Base-by-base conservation (phyloP, 148 eudicot species). In the Mesembryanthemum crystallinum region DNA sequence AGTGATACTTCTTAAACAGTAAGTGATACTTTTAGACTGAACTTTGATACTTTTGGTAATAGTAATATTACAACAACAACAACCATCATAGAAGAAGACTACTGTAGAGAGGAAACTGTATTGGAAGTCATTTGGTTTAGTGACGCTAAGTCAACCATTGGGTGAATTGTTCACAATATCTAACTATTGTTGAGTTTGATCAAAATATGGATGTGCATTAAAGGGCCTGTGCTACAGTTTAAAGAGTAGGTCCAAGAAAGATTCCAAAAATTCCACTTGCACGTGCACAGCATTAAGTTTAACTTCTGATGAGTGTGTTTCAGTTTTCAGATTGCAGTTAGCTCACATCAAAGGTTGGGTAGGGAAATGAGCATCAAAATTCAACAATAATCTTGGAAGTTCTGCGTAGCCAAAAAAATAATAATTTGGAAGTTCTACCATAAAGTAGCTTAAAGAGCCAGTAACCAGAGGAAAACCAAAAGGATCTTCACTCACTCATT, bases 401-500 rank as follows among this genome's bases (percentile, higher is more conserved):
- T 51, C 61, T 39, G 29, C n/a, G n/a, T n/a, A n/a, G n/a, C n/a
- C n/a, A n/a, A n/a, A n/a, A n/a, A n/a, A n/a, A n/a, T n/a, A n/a
- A n/a, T n/a, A n/a, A n/a, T n/a, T n/a, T n/a, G n/a, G n/a, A n/a
- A n/a, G n/a, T n/a, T n/a, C n/a, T n/a, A n/a, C 27, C 18, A 49
- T 10, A 8, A 54, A 30, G 23, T 20, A 52, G 61, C 59, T 29
- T 32, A 33, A 70, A 70, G 32, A 33, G 28, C 42, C 25, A 70
- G 39, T 24, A 52, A 28, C 15, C 61, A 67, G 32, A 18, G 18
- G 29, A 27, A 27, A 14, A 3, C 14, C 15, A n/a, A 28, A 28
- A 24, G 55, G 54, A 45, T 67, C 52, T 67, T 51, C 33, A 67
- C 71, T 67, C 43, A 67, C 71, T 67, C 32, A 25, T 25, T 32